Base-by-base conservation (phyloP, 202 grass and related monocot genomes). In the Miscanthus sacchariflorus region DNA sequence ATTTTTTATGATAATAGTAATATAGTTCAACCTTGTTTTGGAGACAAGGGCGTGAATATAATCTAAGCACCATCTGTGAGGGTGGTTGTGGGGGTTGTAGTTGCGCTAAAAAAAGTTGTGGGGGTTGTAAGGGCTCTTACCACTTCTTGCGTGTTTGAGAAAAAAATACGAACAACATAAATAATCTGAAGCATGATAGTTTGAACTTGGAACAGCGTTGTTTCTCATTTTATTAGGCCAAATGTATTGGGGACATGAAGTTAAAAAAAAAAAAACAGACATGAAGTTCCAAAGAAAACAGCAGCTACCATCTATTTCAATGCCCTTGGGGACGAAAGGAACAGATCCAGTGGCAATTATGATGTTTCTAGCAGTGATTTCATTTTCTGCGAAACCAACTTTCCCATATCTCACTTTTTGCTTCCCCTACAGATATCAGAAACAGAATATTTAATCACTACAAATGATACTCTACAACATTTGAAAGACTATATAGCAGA, bases 331-430 rank as follows among this genome's bases (percentile, higher is more conserved):
- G 72, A 95, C 92, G 89, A 98, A 95, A 80, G 96, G 96, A 81
- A 93, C 90, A 72, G 96, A 98, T 67, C 96, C 96, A 76, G 93
- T 98, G 39, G 93, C 93, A 88, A 98, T 98, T 84, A 98, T 94
- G 59, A 94, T 95, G 83, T 98, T 91, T 70, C 58, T 93, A 52
- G 93, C 90, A 67, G 93, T 95, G 81, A 98, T 87, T 90, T 95
- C 96, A 90, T 92, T 94, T 44, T 93, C 93, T 30, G 93, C 90
- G 42, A 88, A 89, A 76, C 95, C 93, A 69, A 86, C 84, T 89
- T 95, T 98, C 84, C 96, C 96, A 64, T 94, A 98, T 65, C 91
- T 93, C 35, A 95, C 90, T 70, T 83, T 95, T 83, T 98, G 96
- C 65, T 88, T 89, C 30, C 93, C 93, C 96, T 23, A 28, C 18